Base-by-base conservation (phyloP, 169 alveolate species). In the Ichthyophthirius multifiliis region DNA sequence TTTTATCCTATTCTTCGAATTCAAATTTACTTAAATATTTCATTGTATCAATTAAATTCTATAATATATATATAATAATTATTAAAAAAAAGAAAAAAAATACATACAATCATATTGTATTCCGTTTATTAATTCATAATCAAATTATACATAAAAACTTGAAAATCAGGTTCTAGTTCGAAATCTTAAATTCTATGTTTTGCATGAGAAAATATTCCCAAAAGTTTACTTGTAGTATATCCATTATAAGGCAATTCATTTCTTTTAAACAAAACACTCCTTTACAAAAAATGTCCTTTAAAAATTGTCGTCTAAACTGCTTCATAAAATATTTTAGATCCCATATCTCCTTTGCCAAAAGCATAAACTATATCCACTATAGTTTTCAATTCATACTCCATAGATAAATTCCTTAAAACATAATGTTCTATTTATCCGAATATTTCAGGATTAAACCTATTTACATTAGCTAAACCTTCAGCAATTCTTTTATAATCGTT, bases 261-360 rank as follows among this genome's bases (percentile, higher is more conserved):
- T 12, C 35, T 74, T 10, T 46, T 44, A 0, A 81, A 35, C 23
- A 81, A 48, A 39, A 16, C 48, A 18, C 55, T 81, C 55, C 80
- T 55, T 30, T 81, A 55, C 30, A 81, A 81, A 45, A 81, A 32
- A 32, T 81, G 86, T 4, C 86, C 86, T 43, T 81, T 81, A 15
- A 47, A 71, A 5, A 81, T 81, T 1, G 76, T 76, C 46, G 46
- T 64, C 30, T 81, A 73, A 32, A 81, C 37, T 0, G 86, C 46
- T 71, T 81, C 86, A 41, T 81, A 81, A 37, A 81, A 81, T 15
- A 71, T 65, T 31, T 31, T 44, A 1, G 74, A 55, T 5, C 86
- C 86, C 32, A 46, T 5, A 18, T 71, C 48, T 43, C 84, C 84
- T 39, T 55, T 55, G 12, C 76, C 80, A 81, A 81, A 81, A 35